phyloP scores from a whole-genome alignment of 2,329 filamentous ascomycete genomes.

The Fusarium tricinctum region DNA sequence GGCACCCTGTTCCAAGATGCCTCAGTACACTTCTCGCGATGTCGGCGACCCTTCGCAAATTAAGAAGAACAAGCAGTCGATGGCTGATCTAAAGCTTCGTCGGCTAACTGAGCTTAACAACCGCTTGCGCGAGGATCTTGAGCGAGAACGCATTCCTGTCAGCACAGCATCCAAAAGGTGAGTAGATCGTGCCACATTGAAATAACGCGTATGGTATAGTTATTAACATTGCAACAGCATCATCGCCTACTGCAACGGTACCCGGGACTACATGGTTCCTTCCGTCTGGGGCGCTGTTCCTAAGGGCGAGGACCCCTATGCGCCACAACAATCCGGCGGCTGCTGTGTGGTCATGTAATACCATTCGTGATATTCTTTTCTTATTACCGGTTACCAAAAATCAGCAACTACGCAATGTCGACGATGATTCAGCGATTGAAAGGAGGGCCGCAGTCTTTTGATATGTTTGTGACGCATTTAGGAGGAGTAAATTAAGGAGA shows the following conservation, averaged over 20 bases:
- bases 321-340: conserved; percentile 90
- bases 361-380: conserved; percentile 41
- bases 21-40: conserved; percentile 76
- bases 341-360: conserved; percentile 95
- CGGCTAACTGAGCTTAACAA: conserved; percentile 97
- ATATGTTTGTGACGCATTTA: conserved; percentile 48
- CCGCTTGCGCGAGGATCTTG: conserved; percentile 93
- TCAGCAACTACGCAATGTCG: conserved; percentile 50
- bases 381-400: conserved; percentile 48
- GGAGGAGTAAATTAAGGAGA: conserved; percentile 43
- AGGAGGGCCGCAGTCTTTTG: conserved; percentile 49
- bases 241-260: conserved; percentile 98
- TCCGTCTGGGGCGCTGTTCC: conserved; percentile 96
- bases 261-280: conserved; percentile 98
- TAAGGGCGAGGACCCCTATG: conserved; percentile 97
- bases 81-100: conserved; percentile 97
- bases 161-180: conserved; percentile 92
- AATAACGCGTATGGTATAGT: conserved; percentile 7
- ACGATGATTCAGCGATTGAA: conserved; percentile 52
- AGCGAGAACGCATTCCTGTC: conserved; percentile 94
- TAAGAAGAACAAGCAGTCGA: conserved; percentile 97
- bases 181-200: conserved; percentile 50
- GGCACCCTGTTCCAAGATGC: conserved; percentile 63
- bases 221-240: conserved; percentile 70
- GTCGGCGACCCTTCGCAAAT: conserved; percentile 77